Evolutionary conservation across 345 rosid genomes (phyloP).

Genomic region (Rhizophora mangle): DNA sequence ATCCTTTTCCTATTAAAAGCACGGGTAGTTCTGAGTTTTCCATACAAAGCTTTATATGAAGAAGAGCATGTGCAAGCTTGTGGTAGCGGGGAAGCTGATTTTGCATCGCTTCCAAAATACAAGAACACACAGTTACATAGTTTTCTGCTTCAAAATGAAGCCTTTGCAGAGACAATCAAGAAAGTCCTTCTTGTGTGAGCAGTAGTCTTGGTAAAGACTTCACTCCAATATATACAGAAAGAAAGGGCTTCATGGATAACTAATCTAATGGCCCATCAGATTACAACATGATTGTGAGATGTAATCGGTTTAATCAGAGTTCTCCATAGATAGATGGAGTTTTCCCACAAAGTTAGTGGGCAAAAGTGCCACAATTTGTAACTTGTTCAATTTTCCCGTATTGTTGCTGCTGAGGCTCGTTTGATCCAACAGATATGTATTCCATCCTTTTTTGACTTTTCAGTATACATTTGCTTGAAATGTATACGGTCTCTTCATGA

Average conservation of each 20-base stretch:
- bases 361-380: conserved; percentile 20
- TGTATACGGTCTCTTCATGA: conserved; percentile 25
- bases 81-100: background rate
- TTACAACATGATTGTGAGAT: conserved; percentile 13
- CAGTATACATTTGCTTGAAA: conserved; percentile 26
- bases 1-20: conserved; percentile 70
- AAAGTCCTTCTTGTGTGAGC: conserved; percentile 2
- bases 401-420: conserved; percentile 10
- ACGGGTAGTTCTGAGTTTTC: conserved; percentile 15
- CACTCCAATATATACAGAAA: conserved; percentile 12
- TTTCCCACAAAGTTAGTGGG: conserved; percentile 11
- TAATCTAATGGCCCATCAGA: background rate
- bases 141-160: conserved; percentile 6
- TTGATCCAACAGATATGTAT: conserved; percentile 20
- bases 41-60: conserved; percentile 8
- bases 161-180: conserved; percentile 5
- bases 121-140: conserved; percentile 1
- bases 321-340: conserved; percentile 10
- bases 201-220: background rate
- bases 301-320: conserved; percentile 7
- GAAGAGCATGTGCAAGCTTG: conserved; percentile 8
- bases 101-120: background rate
- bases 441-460: conserved; percentile 11
- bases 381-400: conserved; percentile 11
- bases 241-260: conserved; percentile 3